phyloP scores from a whole-genome alignment of 2,329 filamentous ascomycete genomes.

The Xylaria arbuscula region DNA sequence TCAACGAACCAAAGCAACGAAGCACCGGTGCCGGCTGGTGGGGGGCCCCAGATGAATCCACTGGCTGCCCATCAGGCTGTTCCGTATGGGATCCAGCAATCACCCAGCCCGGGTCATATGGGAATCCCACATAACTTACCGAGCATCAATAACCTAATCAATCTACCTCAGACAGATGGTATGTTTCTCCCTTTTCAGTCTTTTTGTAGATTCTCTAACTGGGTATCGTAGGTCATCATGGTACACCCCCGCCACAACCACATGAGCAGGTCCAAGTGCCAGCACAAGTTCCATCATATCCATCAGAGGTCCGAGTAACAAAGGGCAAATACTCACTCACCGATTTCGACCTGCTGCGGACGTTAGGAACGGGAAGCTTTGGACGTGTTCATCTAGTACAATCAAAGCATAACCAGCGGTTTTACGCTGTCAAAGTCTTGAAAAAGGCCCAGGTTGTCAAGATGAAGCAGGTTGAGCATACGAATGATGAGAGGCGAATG shows the following conservation, averaged over 20 bases:
- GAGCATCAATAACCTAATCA: slow-evolving; percentile 86
- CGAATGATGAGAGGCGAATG: slow-evolving; percentile 97
- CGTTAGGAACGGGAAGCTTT: slow-evolving; percentile 95
- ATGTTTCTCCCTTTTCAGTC: slow-evolving; percentile 25
- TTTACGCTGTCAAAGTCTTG: slow-evolving; percentile 97
- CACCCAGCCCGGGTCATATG: slow-evolving; percentile 47
- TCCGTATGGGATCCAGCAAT: slow-evolving; percentile 59
- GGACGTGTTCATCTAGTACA: slow-evolving; percentile 96
- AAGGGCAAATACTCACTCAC: slow-evolving; percentile 96
- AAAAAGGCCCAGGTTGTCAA: slow-evolving; percentile 99
- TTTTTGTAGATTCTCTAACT: slow-evolving; percentile 42
- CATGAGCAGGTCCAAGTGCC: slow-evolving; percentile 44
- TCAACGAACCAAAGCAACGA: slow-evolving; percentile 41
- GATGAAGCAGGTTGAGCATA: slow-evolving; percentile 99
- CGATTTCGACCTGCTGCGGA: slow-evolving; percentile 91
- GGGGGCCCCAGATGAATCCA: slow-evolving; percentile 50
- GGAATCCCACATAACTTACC: slow-evolving; percentile 72
- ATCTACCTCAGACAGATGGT: slow-evolving; percentile 65
- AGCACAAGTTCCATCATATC: slow-evolving; percentile 44
- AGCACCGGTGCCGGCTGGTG: slow-evolving; percentile 47
- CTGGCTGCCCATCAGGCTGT: slow-evolving; percentile 47
- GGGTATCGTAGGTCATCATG: slow-evolving; percentile 50
- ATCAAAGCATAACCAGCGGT: slow-evolving; percentile 97
- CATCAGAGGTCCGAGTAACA: slow-evolving; percentile 71
- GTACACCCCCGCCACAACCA: slow-evolving; percentile 51